phyloP scores from a whole-genome alignment of 225 moss, liverwort and hornwort species.

The Marchantia paleacea region DNA sequence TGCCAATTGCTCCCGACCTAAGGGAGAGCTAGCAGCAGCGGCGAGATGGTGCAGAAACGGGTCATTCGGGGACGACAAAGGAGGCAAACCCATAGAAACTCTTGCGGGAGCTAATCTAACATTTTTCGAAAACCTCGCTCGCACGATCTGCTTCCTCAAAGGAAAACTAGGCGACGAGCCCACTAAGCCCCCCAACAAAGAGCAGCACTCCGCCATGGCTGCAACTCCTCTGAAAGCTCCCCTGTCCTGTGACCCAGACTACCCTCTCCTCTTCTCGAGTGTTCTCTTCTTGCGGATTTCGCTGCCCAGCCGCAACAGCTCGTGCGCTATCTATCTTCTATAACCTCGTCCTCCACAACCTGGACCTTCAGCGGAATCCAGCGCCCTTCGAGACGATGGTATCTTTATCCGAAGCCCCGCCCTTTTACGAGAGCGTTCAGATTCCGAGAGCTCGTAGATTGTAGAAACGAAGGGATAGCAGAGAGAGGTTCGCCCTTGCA shows the following conservation, averaged over 20 bases:
- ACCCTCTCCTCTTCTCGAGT: background rate
- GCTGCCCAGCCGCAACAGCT: background rate
- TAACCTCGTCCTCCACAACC: too few relatives aligned
- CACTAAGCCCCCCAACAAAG: constrained; percentile 33
- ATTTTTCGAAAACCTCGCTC: background rate
- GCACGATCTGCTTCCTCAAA: background rate
- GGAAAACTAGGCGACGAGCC: constrained; percentile 9
- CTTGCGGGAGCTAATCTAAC: constrained; percentile 31
- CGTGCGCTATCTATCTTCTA: background rate
- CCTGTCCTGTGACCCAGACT: background rate
- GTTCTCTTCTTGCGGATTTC: background rate
- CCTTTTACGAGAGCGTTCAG: too few relatives aligned
- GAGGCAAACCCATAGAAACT: constrained; percentile 59
- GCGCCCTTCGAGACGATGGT: too few relatives aligned
- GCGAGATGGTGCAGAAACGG: constrained; percentile 88
- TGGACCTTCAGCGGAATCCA: too few relatives aligned
- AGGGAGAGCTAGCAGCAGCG: constrained; percentile 71
- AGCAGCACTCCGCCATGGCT: constrained; percentile 46
- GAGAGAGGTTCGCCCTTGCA: too few relatives aligned
- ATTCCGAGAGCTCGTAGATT: too few relatives aligned
- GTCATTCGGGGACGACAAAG: constrained; percentile 63
- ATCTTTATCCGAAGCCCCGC: too few relatives aligned
- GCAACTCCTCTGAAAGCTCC: background rate
- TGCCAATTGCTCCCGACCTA: constrained; percentile 82
- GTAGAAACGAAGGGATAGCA: too few relatives aligned